Percentiles rank a stretch among this genome's conserved stretches.
These are phyloP conservation scores for Termitomyces heimii DNA, from an alignment of 768 basidiomycete species.

Conservation along the genomic window DNA sequence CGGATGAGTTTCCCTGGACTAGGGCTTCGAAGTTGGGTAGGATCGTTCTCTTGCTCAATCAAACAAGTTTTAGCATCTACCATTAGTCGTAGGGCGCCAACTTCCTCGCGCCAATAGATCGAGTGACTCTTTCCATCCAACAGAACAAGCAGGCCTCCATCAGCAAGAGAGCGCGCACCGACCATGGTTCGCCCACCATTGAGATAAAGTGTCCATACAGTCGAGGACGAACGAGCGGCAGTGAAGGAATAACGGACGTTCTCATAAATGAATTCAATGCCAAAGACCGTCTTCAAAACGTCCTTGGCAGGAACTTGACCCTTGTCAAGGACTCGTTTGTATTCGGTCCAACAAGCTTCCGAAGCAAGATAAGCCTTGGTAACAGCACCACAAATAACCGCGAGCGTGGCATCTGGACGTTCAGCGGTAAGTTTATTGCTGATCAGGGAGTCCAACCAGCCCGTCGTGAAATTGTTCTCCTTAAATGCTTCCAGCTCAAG, in stretches of 20 bases:
- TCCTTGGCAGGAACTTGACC: slow-evolving; percentile 96
- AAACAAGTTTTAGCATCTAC: slow-evolving; percentile 97
- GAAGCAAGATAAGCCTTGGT: slow-evolving; percentile 91
- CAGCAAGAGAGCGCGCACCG: slow-evolving; percentile 87
- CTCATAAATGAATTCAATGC: slow-evolving; percentile 97
- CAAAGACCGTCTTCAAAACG: slow-evolving; percentile 93
- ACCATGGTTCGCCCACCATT: slow-evolving; percentile 93
- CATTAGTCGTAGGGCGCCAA: slow-evolving; percentile 87
- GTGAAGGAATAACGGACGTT: slow-evolving; percentile 94
- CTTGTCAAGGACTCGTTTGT: slow-evolving; percentile 94
- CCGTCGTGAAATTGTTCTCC: slow-evolving; percentile 96
- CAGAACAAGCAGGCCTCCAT: slow-evolving; percentile 88
- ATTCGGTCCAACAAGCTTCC: slow-evolving; percentile 86
- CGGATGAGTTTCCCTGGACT: slow-evolving; percentile 95
- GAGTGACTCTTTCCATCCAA: slow-evolving; percentile 96
- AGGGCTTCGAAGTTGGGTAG: slow-evolving; percentile 93
- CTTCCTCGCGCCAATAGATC: slow-evolving; percentile 97
- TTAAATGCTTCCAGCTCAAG: slow-evolving; percentile 94
- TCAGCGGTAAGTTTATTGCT: slow-evolving; percentile 97
- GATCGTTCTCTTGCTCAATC: slow-evolving; percentile 99
- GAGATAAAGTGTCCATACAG: slow-evolving; percentile 90
- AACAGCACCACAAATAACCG: slow-evolving; percentile 94
- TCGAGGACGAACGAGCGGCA: slow-evolving; percentile 83
- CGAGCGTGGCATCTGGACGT: slow-evolving; percentile 86
- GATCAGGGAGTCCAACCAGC: slow-evolving; percentile 97